phyloP scores from a whole-genome alignment of 1,284 basidiomycete genomes.

The Takashimella koratensis region DNA sequence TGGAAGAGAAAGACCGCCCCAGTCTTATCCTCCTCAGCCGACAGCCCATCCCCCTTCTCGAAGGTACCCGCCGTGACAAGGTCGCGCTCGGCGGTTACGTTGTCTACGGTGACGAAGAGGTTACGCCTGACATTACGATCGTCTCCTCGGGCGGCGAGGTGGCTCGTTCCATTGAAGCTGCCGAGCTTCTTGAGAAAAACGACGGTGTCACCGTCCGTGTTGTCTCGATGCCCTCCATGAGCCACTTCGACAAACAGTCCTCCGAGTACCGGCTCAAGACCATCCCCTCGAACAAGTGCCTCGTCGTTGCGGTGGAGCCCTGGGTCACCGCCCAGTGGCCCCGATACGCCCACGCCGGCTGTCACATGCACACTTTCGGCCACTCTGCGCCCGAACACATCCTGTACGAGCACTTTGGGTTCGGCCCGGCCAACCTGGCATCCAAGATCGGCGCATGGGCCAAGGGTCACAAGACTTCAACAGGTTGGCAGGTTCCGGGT shows the following conservation, averaged over 20 bases:
- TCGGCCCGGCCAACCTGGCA: slow-evolving; percentile 17
- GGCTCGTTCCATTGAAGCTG: slow-evolving; percentile 19
- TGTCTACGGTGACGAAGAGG: slow-evolving; percentile 7
- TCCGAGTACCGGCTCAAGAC: slow-evolving; percentile 14
- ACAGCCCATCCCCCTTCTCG: slow-evolving; percentile 21
- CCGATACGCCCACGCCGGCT: slow-evolving; percentile 21
- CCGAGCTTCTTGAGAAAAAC: slow-evolving; percentile 9
- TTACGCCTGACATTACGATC: slow-evolving; percentile 15
- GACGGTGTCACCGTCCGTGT: slow-evolving; percentile 17
- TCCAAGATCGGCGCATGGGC: slow-evolving; percentile 14
- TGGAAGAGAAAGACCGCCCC: slow-evolving; percentile 14
- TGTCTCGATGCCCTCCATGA: slow-evolving; percentile 24
- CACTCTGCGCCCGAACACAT: slow-evolving; percentile 18
- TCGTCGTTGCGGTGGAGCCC: slow-evolving; percentile 24
- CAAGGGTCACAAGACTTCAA: not conserved
- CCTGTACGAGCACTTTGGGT: slow-evolving; percentile 25
- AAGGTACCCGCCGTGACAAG: slow-evolving; percentile 12
- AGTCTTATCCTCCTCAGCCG: slow-evolving; percentile 16
- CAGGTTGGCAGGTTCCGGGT: slow-evolving; percentile 6
- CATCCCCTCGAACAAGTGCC: slow-evolving; percentile 10
- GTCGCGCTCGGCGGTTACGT: slow-evolving; percentile 20
- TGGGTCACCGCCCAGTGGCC: slow-evolving; percentile 22
- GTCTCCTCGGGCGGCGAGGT: slow-evolving; percentile 27
- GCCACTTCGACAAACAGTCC: slow-evolving; percentile 21
- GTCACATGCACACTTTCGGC: slow-evolving; percentile 22